Base-by-base conservation (phyloP, 2,329 filamentous ascomycete species). In the Penicillium sp. region DNA sequence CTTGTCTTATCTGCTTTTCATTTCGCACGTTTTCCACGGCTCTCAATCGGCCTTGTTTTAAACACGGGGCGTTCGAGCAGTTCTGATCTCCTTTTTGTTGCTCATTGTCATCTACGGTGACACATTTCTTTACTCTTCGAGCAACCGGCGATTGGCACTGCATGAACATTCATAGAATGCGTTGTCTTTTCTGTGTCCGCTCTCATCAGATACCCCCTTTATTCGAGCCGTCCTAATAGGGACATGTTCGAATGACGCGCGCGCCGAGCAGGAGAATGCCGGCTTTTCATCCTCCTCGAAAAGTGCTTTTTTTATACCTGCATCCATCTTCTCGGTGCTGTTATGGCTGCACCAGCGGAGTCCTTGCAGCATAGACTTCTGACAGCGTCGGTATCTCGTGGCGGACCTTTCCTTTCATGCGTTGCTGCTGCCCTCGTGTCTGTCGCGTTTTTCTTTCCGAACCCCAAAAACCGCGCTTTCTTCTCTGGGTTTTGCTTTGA, bases 91-190 rank as follows among this genome's bases (percentile, higher is more conserved):
- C 57, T 56, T 62, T 58, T 59, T 51, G 49, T 60, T 68, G 65
- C 64, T 67, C 56, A 54, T 57, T 58, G 59, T 45, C 40, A 46
- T 46, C 43, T 32, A 60, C 56, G 55, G 63, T 54, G 46, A 51
- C 48, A 49, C 24, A 44, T 59, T 52, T 58, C 15, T 57, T 57
- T 29, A 9, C 32, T 40, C 58, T 58, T 59, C 55, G 60, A 62
- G 66, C 65, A 64, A 67, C 41, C 32, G 60, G 61, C 64, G 63
- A 63, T 68, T 65, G 64, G 68, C 66, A 68, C 71, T 74, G 72
- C 72, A 73, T 75, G 71, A 71, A 73, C 70, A 76, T 75, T n/a
- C 71, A 78, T 79, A 79, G 76, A 79, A 72, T 76, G 77, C 76
- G 76, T 78, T 79, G 73, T 70, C 67, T 72, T 74, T 73, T 72